Evolutionary conservation across 2,329 filamentous ascomycete genomes (phyloP).

Genomic region (Penicillium sp.): DNA sequence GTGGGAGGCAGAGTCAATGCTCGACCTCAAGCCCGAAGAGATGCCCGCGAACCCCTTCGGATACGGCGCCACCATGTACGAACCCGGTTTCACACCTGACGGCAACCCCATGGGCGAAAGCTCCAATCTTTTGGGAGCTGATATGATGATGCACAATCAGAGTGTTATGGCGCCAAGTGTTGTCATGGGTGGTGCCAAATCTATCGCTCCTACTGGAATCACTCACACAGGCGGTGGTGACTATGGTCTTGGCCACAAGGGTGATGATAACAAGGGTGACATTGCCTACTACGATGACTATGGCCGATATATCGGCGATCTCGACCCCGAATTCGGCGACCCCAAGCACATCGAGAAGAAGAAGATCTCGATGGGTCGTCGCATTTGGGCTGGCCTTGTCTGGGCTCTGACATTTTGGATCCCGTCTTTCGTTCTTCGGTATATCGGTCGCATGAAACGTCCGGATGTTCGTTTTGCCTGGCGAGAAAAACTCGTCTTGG

Average conservation of each 20-base stretch:
- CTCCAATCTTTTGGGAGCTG: slow-evolving; percentile 67
- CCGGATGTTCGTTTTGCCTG: slow-evolving; percentile 96
- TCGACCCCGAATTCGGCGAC: slow-evolving; percentile 78
- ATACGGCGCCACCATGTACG: slow-evolving; percentile 63
- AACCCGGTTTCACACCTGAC: slow-evolving; percentile 70
- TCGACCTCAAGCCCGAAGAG: slow-evolving; percentile 78
- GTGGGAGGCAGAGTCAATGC: slow-evolving; percentile 98
- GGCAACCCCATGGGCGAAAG: slow-evolving; percentile 62
- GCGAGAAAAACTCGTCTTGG: slow-evolving; percentile 89
- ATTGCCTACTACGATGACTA: slow-evolving; percentile 71
- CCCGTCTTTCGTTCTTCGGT: slow-evolving; percentile 79
- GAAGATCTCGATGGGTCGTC: slow-evolving; percentile 64
- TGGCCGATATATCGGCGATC: slow-evolving; percentile 67
- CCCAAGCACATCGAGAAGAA: slow-evolving; percentile 76
- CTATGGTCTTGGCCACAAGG: slow-evolving; percentile 85
- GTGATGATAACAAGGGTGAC: slow-evolving; percentile 74
- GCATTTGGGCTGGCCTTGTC: slow-evolving; percentile 77
- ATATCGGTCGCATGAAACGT: slow-evolving; percentile 90
- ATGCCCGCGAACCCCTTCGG: slow-evolving; percentile 52
- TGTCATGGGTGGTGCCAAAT: slow-evolving; percentile 57
- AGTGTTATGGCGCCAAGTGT: slow-evolving; percentile 55
- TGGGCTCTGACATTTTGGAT: slow-evolving; percentile 95
- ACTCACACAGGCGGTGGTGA: slow-evolving; percentile 64
- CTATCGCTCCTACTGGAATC: slow-evolving; percentile 50
- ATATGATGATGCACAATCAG: slow-evolving; percentile 60